Evolutionary conservation across 1,139 yeast genomes (phyloP).

Genomic region (Diutina neorugosa): DNA sequence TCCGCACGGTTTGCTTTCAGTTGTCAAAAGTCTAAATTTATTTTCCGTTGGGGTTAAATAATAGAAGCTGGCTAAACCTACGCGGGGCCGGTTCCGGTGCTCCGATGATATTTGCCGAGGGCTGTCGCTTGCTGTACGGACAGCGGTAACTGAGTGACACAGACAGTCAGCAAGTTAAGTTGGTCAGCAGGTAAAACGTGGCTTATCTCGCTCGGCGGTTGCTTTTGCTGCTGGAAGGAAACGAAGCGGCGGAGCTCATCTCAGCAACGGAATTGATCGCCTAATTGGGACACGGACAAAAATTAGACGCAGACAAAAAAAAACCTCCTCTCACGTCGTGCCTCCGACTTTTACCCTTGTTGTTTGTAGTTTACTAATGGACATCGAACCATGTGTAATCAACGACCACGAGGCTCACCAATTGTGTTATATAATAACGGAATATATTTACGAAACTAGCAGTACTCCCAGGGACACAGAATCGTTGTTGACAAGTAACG

Average conservation of each 20-base stretch:
- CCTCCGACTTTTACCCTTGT: too few relatives aligned
- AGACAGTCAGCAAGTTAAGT: background rate
- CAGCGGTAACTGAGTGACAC: too few relatives aligned
- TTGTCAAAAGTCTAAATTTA: background rate
- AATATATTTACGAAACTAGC: too few relatives aligned
- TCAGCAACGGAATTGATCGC: background rate
- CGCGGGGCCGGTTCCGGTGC: background rate
- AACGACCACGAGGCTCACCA: too few relatives aligned
- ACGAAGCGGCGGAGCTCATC: background rate
- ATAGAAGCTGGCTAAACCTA: background rate
- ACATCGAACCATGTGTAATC: too few relatives aligned
- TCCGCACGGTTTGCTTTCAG: background rate
- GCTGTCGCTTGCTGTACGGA: too few relatives aligned
- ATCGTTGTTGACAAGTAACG: too few relatives aligned
- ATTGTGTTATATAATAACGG: too few relatives aligned
- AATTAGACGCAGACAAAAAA: background rate
- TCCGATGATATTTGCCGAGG: too few relatives aligned
- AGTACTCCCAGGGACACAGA: too few relatives aligned
- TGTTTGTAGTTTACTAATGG: too few relatives aligned
- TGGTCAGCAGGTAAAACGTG: background rate
- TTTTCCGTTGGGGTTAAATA: background rate
- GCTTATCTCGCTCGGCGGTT: background rate
- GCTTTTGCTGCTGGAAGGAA: background rate
- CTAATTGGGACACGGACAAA: background rate
- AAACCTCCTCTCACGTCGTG: background rate